These are phyloP conservation scores for Rugonectria rugulosa DNA, from an alignment of 2,329 filamentous ascomycete species.

Conservation along the genomic window DNA sequence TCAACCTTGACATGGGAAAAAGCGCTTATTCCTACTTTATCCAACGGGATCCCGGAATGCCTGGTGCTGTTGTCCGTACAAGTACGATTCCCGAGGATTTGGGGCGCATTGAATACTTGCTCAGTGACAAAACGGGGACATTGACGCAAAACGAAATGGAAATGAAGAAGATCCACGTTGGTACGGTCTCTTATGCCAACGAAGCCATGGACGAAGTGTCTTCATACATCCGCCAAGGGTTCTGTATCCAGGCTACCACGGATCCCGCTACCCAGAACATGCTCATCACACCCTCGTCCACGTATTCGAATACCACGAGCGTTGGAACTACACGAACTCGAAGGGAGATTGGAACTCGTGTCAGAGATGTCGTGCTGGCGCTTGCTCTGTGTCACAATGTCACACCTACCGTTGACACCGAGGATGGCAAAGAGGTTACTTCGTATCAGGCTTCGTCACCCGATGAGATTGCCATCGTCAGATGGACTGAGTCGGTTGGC, in stretches of 20 bases:
- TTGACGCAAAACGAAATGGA: slow-evolving; percentile 99
- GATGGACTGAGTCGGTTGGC: slow-evolving; percentile 93
- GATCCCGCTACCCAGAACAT: slow-evolving; percentile 53
- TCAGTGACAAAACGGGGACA: slow-evolving; percentile 98
- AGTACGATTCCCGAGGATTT: slow-evolving; percentile 98
- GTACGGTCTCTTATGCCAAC: slow-evolving; percentile 96
- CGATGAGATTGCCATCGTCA: slow-evolving; percentile 97
- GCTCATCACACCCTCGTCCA: slow-evolving; percentile 80
- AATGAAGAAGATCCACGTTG: slow-evolving; percentile 97
- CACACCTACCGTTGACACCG: slow-evolving; percentile 81
- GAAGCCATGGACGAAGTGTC: slow-evolving; percentile 98
- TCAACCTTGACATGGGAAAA: slow-evolving; percentile 97
- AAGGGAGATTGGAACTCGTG: slow-evolving; percentile 90
- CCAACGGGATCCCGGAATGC: slow-evolving; percentile 87
- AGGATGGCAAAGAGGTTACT: slow-evolving; percentile 77
- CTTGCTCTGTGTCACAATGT: slow-evolving; percentile 97
- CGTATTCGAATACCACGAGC: slow-evolving; percentile 67
- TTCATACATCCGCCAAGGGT: slow-evolving; percentile 85
- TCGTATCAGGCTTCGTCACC: slow-evolving; percentile 97
- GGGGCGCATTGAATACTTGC: slow-evolving; percentile 91
- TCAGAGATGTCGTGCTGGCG: slow-evolving; percentile 91
- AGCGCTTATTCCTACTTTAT: slow-evolving; percentile 97
- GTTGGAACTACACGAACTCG: slow-evolving; percentile 79
- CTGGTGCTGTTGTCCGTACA: slow-evolving; percentile 90
- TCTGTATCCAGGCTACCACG: slow-evolving; percentile 62